phyloP scores from a whole-genome alignment of 257 asterid species.

The Mitragyna speciosa region DNA sequence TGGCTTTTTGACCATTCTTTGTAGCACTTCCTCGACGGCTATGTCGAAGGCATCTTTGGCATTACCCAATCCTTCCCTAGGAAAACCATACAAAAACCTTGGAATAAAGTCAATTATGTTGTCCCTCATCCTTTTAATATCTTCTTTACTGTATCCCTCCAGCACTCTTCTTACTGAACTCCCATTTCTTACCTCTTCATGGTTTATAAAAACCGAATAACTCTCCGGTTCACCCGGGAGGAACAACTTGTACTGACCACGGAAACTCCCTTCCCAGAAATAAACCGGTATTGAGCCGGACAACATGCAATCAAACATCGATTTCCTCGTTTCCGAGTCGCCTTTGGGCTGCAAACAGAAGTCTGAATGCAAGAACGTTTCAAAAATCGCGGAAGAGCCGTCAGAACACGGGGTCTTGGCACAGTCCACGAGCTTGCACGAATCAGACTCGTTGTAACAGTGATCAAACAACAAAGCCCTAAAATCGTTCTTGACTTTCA shows the following conservation, averaged over 20 bases:
- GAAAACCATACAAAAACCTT: not conserved
- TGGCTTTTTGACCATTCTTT: not conserved
- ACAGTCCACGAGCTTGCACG: constrained; percentile 58
- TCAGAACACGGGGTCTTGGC: constrained; percentile 45
- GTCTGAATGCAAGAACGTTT: constrained; percentile 48
- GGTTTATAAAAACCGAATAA: not conserved
- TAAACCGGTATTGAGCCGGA: constrained; percentile 54
- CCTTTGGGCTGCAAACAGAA: constrained; percentile 76
- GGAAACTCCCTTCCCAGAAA: constrained; percentile 7
- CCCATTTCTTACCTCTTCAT: not conserved
- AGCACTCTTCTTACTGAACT: not conserved
- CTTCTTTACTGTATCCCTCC: not conserved
- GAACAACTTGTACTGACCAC: constrained; percentile 10
- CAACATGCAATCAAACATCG: constrained; percentile 67
- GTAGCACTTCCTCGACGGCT: not conserved
- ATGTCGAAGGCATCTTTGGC: not conserved
- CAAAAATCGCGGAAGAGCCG: constrained; percentile 34
- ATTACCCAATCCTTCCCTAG: not conserved
- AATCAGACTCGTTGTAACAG: constrained; percentile 42
- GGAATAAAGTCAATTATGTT: not conserved
- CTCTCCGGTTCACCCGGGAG: not conserved
- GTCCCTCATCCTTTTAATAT: not conserved
- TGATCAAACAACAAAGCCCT: constrained; percentile 39
- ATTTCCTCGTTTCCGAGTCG: constrained; percentile 53
- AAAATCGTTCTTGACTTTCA: constrained; percentile 44